Base-by-base conservation (phyloP, 768 basidiomycete species). In the Dictyophora rubrovolvata region DNA sequence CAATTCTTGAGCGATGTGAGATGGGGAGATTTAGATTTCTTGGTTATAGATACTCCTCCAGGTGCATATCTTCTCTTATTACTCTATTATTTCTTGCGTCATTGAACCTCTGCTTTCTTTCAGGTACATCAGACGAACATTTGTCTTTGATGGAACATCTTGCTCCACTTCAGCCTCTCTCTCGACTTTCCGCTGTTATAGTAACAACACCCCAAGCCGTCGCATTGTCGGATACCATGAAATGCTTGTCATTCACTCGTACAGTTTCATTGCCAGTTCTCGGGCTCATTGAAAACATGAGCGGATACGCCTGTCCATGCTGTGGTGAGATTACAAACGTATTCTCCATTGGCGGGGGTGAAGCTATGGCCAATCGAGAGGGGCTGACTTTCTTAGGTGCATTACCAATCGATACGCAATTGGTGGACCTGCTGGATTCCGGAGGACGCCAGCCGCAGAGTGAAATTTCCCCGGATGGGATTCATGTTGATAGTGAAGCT, bases 111-210 rank as follows among this genome's bases (percentile, higher is more conserved):
- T 49, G 37, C 42, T 12, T 42, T 14, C 42, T n/a, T 22, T n/a
- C 65, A 99, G 95, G 96, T 35, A 99, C 96, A 46, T 98, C 96
- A 20, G 96, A 99, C 74, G 96, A 99, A 70, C 96, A 98, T 74
- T 79, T 99, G 48, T 96, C 95, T 36, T 77, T 99, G 52, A 76
- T 98, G 62, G 94, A 97, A 66, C 93, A 98, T 68, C 80, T 98
- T 68, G 84, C 89, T 22, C 92, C 93, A 0, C 77, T 90, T 17
- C 87, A 87, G 66, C 17, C 68, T 62, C 57, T 33, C 22, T 75
- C 81, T 62, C 81, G 85, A 47, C 69, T 98, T 61, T 85, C 87
- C 49, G 86, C 91, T 33, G 78, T 98, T 60, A 82, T 99, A 61
- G 95, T 99, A 64, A 96, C 96, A 34, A 98, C 96, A 2, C 96